phyloP scores from a whole-genome alignment of 1,284 basidiomycete genomes.

The Ceratobasidium sp. region DNA sequence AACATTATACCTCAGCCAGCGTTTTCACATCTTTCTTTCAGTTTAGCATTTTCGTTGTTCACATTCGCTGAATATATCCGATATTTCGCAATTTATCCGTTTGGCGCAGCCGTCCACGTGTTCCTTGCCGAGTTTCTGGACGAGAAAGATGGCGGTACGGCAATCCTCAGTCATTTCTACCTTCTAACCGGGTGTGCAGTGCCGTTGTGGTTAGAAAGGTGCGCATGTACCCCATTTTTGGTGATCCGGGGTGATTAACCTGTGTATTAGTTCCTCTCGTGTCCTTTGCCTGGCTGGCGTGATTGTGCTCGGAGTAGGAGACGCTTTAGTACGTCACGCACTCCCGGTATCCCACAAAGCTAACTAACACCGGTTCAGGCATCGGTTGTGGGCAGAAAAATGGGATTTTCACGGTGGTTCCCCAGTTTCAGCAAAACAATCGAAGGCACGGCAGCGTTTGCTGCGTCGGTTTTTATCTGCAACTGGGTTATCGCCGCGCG shows the following conservation, averaged over 20 bases:
- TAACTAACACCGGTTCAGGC: slow-evolving; percentile 61
- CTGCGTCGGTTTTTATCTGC: slow-evolving; percentile 69
- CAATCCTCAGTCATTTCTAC: slow-evolving; percentile 97
- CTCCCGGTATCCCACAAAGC: not conserved
- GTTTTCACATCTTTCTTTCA: slow-evolving; percentile 94
- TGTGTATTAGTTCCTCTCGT: slow-evolving; percentile 62
- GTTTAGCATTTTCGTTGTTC: slow-evolving; percentile 89
- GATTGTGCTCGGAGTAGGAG: slow-evolving; percentile 88
- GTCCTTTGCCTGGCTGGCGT: slow-evolving; percentile 89
- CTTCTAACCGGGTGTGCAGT: slow-evolving; percentile 93
- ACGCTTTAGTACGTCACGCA: slow-evolving; percentile 74
- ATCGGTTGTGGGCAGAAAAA: slow-evolving; percentile 85
- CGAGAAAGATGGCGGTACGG: slow-evolving; percentile 92
- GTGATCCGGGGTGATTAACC: not conserved
- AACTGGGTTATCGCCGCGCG: slow-evolving; percentile 64
- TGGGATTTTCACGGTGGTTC: slow-evolving; percentile 85
- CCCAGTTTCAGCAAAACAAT: slow-evolving; percentile 84
- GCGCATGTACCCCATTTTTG: slow-evolving; percentile 50
- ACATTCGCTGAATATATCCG: slow-evolving; percentile 96
- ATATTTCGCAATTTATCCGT: slow-evolving; percentile 97
- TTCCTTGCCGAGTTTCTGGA: slow-evolving; percentile 99
- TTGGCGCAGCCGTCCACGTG: slow-evolving; percentile 91
- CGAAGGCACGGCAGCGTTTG: slow-evolving; percentile 88
- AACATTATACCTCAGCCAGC: slow-evolving; percentile 71
- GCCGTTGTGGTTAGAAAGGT: slow-evolving; percentile 95